Percentiles rank a stretch among this genome's conserved stretches.
These are phyloP conservation scores for Plectosphaerella cucumerina DNA, from an alignment of 2,329 filamentous ascomycete species.

Conservation along the genomic window DNA sequence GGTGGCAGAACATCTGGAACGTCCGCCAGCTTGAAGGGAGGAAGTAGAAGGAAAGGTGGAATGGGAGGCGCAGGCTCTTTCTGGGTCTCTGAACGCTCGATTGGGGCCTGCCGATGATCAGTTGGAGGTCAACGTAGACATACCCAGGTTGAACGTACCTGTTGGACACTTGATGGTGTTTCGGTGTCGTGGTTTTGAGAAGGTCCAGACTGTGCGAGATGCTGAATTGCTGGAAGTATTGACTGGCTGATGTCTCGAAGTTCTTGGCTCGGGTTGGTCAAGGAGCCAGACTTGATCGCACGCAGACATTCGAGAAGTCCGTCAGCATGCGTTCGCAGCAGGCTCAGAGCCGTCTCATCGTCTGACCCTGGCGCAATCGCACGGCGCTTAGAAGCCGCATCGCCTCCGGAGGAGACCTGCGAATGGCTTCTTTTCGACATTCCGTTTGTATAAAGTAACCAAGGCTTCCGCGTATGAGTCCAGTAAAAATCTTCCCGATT, in stretches of 20 bases:
- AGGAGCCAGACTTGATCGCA: constrained; percentile 21
- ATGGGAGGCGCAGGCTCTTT: constrained; percentile 3
- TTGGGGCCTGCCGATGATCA: not conserved
- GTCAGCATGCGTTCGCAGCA: constrained; percentile 29
- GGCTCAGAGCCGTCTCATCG: constrained; percentile 18
- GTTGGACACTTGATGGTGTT: not conserved
- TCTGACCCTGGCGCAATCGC: not conserved
- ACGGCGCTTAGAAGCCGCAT: not conserved
- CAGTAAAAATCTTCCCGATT: too few species aligned
- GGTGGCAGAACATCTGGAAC: constrained; percentile 47
- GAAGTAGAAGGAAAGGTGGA: constrained; percentile 20
- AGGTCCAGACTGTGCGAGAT: constrained; percentile 6
- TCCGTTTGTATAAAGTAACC: too few species aligned
- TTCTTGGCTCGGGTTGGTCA: constrained; percentile 1
- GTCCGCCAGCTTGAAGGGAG: constrained; percentile 46
- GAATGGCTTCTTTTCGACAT: not conserved
- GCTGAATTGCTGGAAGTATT: constrained; percentile 21
- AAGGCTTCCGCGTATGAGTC: too few species aligned
- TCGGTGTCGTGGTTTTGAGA: not conserved
- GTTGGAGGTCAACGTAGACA: not conserved
- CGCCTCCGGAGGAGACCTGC: not conserved
- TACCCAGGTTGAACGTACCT: not conserved
- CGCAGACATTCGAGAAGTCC: constrained; percentile 33
- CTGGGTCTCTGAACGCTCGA: too few species aligned
- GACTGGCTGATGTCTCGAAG: constrained; percentile 15